A percentile compares a stretch with the other conserved stretches of the same genome.
These are phyloP conservation scores for Amanita subjunquillea DNA, from an alignment of 768 basidiomycete genomes.

Conservation along the genomic window DNA sequence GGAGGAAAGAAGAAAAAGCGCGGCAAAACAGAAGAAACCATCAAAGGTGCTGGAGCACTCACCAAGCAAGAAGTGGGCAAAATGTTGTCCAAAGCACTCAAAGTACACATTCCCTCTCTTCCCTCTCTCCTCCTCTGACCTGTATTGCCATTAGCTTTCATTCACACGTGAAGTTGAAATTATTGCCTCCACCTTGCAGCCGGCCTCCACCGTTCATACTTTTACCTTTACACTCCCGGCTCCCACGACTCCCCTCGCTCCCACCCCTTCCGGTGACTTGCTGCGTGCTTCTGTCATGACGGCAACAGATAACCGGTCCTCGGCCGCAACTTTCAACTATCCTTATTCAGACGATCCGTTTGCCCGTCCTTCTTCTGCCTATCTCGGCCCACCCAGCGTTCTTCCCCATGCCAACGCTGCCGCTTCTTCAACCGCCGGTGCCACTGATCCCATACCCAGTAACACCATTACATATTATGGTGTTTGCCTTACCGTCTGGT, in stretches of 20 bases:
- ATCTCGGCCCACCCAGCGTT: slow-evolving; percentile 67
- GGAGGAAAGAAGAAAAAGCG: slow-evolving; percentile 69
- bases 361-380: slow-evolving; percentile 69
- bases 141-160: slow-evolving; percentile 50
- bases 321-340: slow-evolving; percentile 63
- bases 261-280: slow-evolving; percentile 61
- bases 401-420: slow-evolving; percentile 35
- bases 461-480: slow-evolving; percentile 74
- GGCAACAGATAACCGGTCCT: slow-evolving; percentile 47
- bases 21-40: slow-evolving; percentile 49
- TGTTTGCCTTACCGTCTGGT: slow-evolving; percentile 92
- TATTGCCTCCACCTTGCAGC: slow-evolving; percentile 90
- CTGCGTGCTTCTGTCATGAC: slow-evolving; percentile 70
- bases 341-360: slow-evolving; percentile 74
- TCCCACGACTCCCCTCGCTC: slow-evolving; percentile 65
- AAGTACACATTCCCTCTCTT: slow-evolving; percentile 28
- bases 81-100: slow-evolving; percentile 86
- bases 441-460: slow-evolving; percentile 16
- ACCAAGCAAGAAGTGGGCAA: slow-evolving; percentile 82
- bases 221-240: slow-evolving; percentile 85
- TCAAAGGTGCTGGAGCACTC: slow-evolving; percentile 73
- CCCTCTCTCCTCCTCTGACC: background rate
- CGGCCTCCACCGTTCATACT: slow-evolving; percentile 84
- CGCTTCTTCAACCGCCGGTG: slow-evolving; percentile 19
- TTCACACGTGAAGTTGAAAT: slow-evolving; percentile 91